A percentile compares a stretch with the other conserved stretches of the same genome.
Evolutionary conservation across 192 early-diverging fungal genomes (phyloP).

Genomic region (Neocallimastix lanati): DNA sequence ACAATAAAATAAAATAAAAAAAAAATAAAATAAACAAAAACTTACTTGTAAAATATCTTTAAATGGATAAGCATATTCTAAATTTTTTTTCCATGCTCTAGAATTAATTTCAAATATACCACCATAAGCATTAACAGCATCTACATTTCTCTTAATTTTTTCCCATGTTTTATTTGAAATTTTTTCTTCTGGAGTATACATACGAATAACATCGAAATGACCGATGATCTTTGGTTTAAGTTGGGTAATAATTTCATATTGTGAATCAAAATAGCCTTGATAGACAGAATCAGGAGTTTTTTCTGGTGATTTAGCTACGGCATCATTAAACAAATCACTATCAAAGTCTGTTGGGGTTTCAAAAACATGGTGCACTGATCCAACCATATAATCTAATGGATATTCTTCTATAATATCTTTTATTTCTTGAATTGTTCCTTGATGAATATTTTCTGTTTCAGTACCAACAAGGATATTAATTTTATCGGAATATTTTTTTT

Average conservation of each 20-base stretch:
- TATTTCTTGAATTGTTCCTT: slow-evolving; percentile 23
- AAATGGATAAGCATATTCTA: slow-evolving; percentile 72
- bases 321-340: slow-evolving; percentile 21
- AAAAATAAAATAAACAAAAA: background rate
- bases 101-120: slow-evolving; percentile 89
- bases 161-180: slow-evolving; percentile 24
- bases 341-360: slow-evolving; percentile 73
- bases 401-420: slow-evolving; percentile 20
- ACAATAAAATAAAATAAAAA: too few relatives aligned
- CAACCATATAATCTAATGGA: slow-evolving; percentile 70
- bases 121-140: slow-evolving; percentile 55
- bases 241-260: slow-evolving; percentile 49
- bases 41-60: slow-evolving; percentile 57
- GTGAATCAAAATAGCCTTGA: slow-evolving; percentile 69
- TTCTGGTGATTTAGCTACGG: slow-evolving; percentile 10
- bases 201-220: slow-evolving; percentile 85
- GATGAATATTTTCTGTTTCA: slow-evolving; percentile 74
- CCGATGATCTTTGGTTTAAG: slow-evolving; percentile 74
- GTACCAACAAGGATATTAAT: slow-evolving; percentile 63
- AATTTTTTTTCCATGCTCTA: slow-evolving; percentile 77
- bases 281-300: slow-evolving; percentile 31
- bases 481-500: slow-evolving; percentile 36
- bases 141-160: slow-evolving; percentile 56
- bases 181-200: slow-evolving; percentile 36
- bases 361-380: slow-evolving; percentile 77